These are phyloP conservation scores for Rhizoctonia solani DNA, from an alignment of 1,284 basidiomycete genomes.

Conservation along the genomic window DNA sequence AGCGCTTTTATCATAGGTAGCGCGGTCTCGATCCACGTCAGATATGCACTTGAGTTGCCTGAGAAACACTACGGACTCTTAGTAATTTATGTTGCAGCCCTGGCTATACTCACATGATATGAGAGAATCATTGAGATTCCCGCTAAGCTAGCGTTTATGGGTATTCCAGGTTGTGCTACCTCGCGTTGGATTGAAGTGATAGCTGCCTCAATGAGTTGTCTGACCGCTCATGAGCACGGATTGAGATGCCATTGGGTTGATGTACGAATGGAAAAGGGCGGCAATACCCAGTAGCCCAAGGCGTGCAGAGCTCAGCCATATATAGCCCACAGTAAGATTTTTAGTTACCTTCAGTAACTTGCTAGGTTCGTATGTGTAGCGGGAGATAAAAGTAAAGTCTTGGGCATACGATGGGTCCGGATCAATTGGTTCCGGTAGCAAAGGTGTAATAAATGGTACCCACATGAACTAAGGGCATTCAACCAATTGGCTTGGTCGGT, in stretches of 20 bases:
- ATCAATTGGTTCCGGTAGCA: neutral
- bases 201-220: neutral
- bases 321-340: neutral
- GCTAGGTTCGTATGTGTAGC: slow-evolving; percentile 8
- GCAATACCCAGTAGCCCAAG: slow-evolving; percentile 1
- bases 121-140: neutral
- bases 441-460: neutral
- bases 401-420: neutral
- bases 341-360: neutral
- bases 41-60: neutral
- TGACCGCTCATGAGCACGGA: neutral
- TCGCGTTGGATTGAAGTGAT: neutral
- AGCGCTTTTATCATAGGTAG: slow-evolving; percentile 1
- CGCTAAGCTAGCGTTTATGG: neutral
- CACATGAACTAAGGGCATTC: neutral
- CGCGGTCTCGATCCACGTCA: neutral
- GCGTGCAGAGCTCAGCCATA: neutral
- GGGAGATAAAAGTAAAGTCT: neutral
- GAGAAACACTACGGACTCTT: slow-evolving; percentile 1
- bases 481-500: neutral
- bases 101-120: slow-evolving; percentile 1
- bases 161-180: neutral
- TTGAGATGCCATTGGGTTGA: neutral
- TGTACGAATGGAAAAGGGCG: neutral
- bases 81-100: neutral